phyloP scores from a whole-genome alignment of 331 rosid species.

The Phaseolus coccineus region DNA sequence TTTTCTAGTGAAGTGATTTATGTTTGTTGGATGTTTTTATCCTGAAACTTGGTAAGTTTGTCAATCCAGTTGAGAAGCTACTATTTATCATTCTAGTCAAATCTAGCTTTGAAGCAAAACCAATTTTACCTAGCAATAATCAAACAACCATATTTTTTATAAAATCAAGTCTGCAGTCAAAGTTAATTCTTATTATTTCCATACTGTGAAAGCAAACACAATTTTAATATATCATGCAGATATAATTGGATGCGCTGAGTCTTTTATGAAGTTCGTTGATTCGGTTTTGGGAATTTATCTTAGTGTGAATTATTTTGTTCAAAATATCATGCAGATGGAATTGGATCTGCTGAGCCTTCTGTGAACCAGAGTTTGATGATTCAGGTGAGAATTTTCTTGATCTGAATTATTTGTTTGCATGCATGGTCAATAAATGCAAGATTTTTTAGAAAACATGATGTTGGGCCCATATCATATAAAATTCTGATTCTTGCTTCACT shows the following conservation, averaged over 20 bases:
- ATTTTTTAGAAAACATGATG: constrained; percentile 22
- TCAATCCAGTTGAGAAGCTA: too few species aligned
- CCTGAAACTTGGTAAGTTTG: not conserved
- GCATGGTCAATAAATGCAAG: constrained; percentile 42
- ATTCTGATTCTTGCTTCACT: not conserved
- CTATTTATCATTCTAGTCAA: too few species aligned
- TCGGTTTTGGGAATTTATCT: constrained; percentile 34
- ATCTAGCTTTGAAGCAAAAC: too few species aligned
- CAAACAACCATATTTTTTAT: too few species aligned
- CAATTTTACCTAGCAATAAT: too few species aligned
- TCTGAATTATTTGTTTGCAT: constrained; percentile 35
- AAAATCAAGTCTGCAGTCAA: too few species aligned
- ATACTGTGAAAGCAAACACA: not conserved
- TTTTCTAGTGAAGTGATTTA: not conserved
- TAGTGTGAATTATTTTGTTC: not conserved
- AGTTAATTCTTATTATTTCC: not conserved
- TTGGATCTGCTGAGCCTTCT: constrained; percentile 22
- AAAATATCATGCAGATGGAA: constrained; percentile 1
- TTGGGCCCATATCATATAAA: not conserved
- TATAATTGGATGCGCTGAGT: constrained; percentile 17
- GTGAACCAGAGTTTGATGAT: constrained; percentile 11
- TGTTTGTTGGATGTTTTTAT: not conserved
- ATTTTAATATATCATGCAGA: not conserved
- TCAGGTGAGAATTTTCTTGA: constrained; percentile 35
- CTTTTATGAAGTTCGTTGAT: constrained; percentile 16